Evolutionary conservation across 1,284 basidiomycete genomes (phyloP).

Genomic region (Fomitopsis betulina): DNA sequence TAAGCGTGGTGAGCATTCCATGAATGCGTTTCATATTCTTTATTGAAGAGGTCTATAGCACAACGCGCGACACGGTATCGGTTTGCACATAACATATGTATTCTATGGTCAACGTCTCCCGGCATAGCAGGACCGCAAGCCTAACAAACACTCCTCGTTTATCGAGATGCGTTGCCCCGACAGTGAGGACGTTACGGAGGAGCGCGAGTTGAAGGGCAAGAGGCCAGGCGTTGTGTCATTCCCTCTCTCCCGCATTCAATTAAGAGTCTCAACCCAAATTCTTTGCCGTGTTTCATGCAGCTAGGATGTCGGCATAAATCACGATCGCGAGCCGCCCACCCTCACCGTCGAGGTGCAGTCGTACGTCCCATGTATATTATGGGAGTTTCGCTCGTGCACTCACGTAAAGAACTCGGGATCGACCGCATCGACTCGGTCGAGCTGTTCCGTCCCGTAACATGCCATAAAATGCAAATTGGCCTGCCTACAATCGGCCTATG

Average conservation of each 20-base stretch:
- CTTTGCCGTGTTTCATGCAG: not conserved
- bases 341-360: not conserved
- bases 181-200: not conserved
- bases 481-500: not conserved
- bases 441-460: not conserved
- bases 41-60: not conserved
- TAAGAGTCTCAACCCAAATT: not conserved
- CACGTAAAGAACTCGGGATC: not conserved
- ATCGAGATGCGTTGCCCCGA: not conserved
- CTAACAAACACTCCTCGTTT: not conserved
- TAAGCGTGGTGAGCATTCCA: slow-evolving; percentile 5
- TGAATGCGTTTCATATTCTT: no score
- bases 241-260: not conserved
- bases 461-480: not conserved
- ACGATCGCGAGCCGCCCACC: not conserved
- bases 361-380: not conserved
- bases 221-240: slow-evolving; percentile 1
- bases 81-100: not conserved
- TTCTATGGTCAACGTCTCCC: not conserved
- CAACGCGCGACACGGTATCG: not conserved
- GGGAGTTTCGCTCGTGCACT: not conserved
- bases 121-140: not conserved
- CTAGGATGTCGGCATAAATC: not conserved
- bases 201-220: not conserved
- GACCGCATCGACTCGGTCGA: not conserved